Percentiles rank a stretch among this genome's conserved stretches.
Conservation (phyloP, 805 yeast species). For the Candida xiaguanensis region DNA sequence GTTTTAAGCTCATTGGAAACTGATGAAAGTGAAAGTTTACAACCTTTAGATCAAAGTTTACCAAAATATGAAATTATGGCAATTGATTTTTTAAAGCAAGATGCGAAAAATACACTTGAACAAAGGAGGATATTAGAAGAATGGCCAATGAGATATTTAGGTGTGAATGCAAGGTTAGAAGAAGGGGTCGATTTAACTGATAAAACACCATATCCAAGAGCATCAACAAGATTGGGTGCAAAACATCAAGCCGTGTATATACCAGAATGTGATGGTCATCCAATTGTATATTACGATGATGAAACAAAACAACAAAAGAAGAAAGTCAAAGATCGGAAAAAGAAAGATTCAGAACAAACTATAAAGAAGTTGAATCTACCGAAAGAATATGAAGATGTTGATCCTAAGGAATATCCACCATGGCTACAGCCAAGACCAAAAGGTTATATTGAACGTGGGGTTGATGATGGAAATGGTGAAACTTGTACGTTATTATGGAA, state of each 20-base stretch:
- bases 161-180: slow-evolving; percentile 68
- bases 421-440: slow-evolving; percentile 79
- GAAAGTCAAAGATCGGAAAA: slow-evolving; percentile 11
- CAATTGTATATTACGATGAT: slow-evolving; percentile 62
- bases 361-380: slow-evolving; percentile 42
- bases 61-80: slow-evolving; percentile 61
- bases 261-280: slow-evolving; percentile 57
- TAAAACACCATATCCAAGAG: slow-evolving; percentile 71
- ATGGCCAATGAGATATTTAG: slow-evolving; percentile 80
- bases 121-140: slow-evolving; percentile 58
- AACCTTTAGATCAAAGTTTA: slow-evolving; percentile 14
- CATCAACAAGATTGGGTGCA: slow-evolving; percentile 71
- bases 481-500: slow-evolving; percentile 69
- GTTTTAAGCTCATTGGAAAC: slow-evolving; percentile 11
- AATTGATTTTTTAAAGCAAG: slow-evolving; percentile 47
- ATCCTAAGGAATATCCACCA: slow-evolving; percentile 51
- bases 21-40: background rate
- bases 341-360: slow-evolving; percentile 15
- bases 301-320: slow-evolving; percentile 13
- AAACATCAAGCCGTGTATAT: slow-evolving; percentile 69
- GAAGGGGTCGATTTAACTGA: slow-evolving; percentile 77
- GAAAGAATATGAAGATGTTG: slow-evolving; percentile 35
- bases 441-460: slow-evolving; percentile 85
- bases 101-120: slow-evolving; percentile 34
- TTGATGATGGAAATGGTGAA: slow-evolving; percentile 48